These are phyloP conservation scores for Heliamphora pulchella DNA, from an alignment of 179 eudicot species.

Conservation along the genomic window DNA sequence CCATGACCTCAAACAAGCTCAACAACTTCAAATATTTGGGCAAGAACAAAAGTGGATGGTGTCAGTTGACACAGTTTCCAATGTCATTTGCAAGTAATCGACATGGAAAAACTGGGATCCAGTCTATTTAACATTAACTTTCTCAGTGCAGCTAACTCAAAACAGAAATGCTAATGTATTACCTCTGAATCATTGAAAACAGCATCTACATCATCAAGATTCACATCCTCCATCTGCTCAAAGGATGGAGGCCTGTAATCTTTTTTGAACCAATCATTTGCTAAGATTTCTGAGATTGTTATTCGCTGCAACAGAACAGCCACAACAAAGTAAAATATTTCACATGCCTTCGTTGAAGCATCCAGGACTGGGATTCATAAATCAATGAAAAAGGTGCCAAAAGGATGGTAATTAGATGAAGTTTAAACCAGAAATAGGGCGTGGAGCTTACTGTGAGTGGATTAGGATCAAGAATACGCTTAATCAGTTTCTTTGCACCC, in stretches of 20 bases:
- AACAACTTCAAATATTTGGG: background rate
- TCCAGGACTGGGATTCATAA: background rate
- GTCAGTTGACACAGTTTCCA: background rate
- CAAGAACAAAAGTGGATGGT: conserved; percentile 3
- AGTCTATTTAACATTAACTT: background rate
- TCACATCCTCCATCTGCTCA: conserved; percentile 45
- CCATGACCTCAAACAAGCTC: background rate
- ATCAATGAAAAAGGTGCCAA: background rate
- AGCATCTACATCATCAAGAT: conserved; percentile 62
- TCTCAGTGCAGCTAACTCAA: background rate
- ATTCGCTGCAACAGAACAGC: conserved; percentile 41
- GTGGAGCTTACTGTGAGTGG: conserved; percentile 47
- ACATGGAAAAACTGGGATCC: background rate
- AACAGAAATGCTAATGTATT: conserved; percentile 14
- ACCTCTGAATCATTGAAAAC: conserved; percentile 54
- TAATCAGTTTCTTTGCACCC: conserved; percentile 44
- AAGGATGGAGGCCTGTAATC: conserved; percentile 50
- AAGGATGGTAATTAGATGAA: background rate
- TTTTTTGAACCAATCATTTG: conserved; percentile 59
- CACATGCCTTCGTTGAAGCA: background rate
- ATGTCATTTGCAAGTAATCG: background rate
- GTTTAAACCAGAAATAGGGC: background rate
- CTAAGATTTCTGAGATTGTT: conserved; percentile 39
- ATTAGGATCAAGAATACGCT: conserved; percentile 56
- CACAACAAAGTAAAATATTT: conserved; percentile 7